phyloP scores from a whole-genome alignment of 306 rosid species.

The Quercus cerris region DNA sequence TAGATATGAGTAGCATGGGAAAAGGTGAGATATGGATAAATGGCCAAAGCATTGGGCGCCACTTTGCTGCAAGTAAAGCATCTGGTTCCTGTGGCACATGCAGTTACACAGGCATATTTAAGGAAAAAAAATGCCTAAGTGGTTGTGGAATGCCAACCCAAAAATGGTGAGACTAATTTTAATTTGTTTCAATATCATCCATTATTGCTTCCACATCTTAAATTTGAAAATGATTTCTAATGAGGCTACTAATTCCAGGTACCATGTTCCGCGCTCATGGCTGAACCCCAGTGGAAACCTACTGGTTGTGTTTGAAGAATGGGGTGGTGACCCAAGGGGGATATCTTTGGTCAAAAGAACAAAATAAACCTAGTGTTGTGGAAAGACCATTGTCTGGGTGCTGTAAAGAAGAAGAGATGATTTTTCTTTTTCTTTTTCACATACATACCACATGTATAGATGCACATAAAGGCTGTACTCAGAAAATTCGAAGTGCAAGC shows the following conservation, averaged over 20 bases:
- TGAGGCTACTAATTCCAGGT: conserved; percentile 50
- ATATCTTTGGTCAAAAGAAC: conserved; percentile 68
- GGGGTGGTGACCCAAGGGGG: conserved; percentile 79
- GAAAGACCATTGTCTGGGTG: background rate
- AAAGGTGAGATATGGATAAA: conserved; percentile 91
- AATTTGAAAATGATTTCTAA: background rate
- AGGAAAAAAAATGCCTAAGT: conserved; percentile 58
- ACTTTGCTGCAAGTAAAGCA: conserved; percentile 75
- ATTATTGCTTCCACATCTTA: conserved; percentile 7
- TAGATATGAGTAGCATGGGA: conserved; percentile 93
- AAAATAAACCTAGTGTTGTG: background rate
- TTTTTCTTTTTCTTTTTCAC: background rate
- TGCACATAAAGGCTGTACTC: too few relatives aligned
- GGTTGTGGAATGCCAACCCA: conserved; percentile 80
- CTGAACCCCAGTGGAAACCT: conserved; percentile 56
- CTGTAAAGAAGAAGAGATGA: background rate
- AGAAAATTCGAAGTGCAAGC: too few relatives aligned
- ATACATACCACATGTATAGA: too few relatives aligned
- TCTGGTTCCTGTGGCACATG: conserved; percentile 58
- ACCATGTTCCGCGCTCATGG: conserved; percentile 93
- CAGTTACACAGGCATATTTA: conserved; percentile 65
- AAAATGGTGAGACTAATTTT: conserved; percentile 62
- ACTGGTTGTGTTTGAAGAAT: conserved; percentile 85
- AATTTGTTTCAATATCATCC: background rate
- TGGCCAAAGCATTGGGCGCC: conserved; percentile 88